Evolutionary conservation across 116 monocot genomes (phyloP).

Genomic region (Phalaenopsis hybrid): DNA sequence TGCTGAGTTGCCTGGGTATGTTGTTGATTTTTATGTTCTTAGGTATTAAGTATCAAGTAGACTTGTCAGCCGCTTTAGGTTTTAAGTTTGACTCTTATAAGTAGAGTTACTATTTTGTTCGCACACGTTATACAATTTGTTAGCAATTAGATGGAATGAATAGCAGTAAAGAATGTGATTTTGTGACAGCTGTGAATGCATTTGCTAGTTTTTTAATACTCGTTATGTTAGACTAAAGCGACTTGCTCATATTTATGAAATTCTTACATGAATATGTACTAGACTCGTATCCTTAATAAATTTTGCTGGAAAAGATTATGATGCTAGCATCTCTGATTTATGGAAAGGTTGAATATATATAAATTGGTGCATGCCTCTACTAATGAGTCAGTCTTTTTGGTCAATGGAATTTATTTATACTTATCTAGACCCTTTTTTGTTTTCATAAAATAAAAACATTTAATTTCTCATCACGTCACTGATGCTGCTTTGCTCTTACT

Average conservation of each 20-base stretch:
- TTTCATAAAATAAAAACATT: no score
- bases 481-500: no score
- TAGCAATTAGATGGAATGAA: neutral
- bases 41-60: no score
- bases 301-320: neutral
- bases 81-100: neutral
- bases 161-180: neutral
- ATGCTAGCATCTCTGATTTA: neutral
- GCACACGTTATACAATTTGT: neutral
- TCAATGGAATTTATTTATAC: no score
- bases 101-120: neutral
- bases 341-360: neutral
- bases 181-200: neutral
- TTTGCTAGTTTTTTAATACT: neutral
- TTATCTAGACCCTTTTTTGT: no score
- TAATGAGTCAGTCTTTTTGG: no score
- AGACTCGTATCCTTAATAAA: neutral
- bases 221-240: neutral
- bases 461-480: no score
- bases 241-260: neutral
- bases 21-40: no score
- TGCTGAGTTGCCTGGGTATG: no score
- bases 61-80: no score
- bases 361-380: no score
- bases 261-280: neutral